Percentiles rank a stretch among this genome's conserved stretches.
Conservation (phyloP, 2,329 filamentous ascomycete species). For the Sclerotinia minor region DNA sequence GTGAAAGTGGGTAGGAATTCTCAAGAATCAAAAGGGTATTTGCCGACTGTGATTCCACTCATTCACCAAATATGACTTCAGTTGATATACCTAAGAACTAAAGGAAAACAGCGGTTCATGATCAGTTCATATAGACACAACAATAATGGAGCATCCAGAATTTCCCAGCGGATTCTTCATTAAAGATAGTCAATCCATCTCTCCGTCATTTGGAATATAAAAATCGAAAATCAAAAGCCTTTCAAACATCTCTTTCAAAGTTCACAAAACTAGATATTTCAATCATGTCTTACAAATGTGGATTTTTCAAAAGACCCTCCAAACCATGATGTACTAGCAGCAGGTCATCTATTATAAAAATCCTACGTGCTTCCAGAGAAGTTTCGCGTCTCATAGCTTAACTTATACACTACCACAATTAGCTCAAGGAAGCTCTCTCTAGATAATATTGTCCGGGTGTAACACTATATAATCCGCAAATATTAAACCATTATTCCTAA, state of each 20-base stretch:
- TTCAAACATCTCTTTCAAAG: neutral
- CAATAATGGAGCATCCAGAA: neutral
- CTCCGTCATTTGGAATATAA: neutral
- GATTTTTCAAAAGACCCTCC: neutral
- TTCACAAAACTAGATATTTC: conserved; percentile 4
- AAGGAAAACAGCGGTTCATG: no score
- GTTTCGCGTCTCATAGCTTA: neutral
- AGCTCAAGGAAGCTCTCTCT: neutral
- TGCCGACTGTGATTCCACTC: neutral
- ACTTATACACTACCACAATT: neutral
- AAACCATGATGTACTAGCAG: neutral
- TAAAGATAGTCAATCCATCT: conserved; percentile 4
- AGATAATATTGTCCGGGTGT: neutral
- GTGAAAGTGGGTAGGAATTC: no score
- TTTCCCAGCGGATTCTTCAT: neutral
- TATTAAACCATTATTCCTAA: no score
- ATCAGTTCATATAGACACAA: neutral
- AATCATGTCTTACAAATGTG: neutral
- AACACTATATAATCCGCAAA: no score
- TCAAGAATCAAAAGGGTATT: neutral
- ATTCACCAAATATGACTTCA: conserved; percentile 1
- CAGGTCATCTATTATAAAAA: conserved; percentile 1
- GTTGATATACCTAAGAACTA: neutral
- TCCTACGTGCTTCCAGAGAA: no score
- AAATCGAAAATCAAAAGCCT: neutral